Conservation (phyloP, 257 asterid genomes). For the Ilex aquifolium region DNA sequence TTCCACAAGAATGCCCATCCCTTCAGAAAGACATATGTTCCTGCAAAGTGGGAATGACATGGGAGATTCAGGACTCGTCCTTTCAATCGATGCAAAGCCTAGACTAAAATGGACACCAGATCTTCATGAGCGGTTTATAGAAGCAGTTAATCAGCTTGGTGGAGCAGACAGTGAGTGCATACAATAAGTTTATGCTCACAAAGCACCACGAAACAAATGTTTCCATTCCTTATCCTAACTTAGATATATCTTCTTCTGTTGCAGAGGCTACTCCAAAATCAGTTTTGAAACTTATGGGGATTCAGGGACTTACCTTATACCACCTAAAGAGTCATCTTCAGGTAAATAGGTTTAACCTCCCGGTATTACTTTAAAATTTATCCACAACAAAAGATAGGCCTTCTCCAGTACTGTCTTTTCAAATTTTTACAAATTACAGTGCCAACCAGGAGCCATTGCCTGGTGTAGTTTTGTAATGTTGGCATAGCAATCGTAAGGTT, state of each 20-base stretch:
- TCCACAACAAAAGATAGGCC: constrained; percentile 7
- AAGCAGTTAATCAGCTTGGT: constrained; percentile 94
- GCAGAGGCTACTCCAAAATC: constrained; percentile 99
- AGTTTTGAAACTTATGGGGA: constrained; percentile 91
- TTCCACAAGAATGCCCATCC: constrained; percentile 55
- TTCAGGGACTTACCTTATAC: constrained; percentile 85
- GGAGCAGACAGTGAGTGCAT: constrained; percentile 91
- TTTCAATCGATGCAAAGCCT: constrained; percentile 98
- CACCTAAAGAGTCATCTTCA: constrained; percentile 97
- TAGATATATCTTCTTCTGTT: constrained; percentile 20
- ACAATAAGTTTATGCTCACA: background rate
- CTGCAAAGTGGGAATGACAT: constrained; percentile 57
- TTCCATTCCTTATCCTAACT: constrained; percentile 9
- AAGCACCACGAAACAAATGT: constrained; percentile 14
- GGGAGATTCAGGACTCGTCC: constrained; percentile 81
- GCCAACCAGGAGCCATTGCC: background rate
- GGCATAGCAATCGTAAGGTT: too few species aligned
- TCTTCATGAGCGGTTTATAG: constrained; percentile 78
- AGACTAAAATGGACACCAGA: constrained; percentile 93
- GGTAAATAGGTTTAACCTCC: constrained; percentile 30
- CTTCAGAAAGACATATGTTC: constrained; percentile 63
- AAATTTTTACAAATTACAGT: too few species aligned
- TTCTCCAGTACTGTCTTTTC: background rate
- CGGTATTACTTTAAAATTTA: constrained; percentile 9
- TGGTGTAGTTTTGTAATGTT: too few species aligned